Base-by-base conservation (phyloP, 2,329 filamentous ascomycete genomes). In the Phaeosphaeriaceae sp. region DNA sequence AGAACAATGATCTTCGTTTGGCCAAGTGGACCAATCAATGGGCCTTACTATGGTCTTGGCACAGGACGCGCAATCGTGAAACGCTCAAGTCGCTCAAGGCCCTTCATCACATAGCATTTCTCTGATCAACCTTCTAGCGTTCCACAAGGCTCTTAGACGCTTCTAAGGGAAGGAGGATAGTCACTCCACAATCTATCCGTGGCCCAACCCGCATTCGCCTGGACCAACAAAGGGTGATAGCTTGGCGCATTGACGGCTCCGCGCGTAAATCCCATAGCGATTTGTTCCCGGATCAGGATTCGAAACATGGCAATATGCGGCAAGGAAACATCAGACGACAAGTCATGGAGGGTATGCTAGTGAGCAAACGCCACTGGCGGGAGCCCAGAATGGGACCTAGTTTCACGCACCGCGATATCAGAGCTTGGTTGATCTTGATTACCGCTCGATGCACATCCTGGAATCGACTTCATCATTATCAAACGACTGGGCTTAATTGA, bases 41-140 rank as follows among this genome's bases (percentile, higher is more conserved):
- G 9, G 4, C 20, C 13, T 6, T 13, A 17, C 23, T 26, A 9
- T 26, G 4, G 23, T 26, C 37, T 40, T 40, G 37, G 37, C 37
- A 11, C 9, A 40, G 20, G 37, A 40, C 37, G n/a, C 37, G 23
- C 37, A 40, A 40, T 40, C 37, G 13, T 40, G 37, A 40, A 40
- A 40, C 37, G 37, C 20, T 9, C 16, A 15, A 3, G 21, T 16
- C 20, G 9, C 21, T 15, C 32, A 16, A 17, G n/a, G n/a, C 17
- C 32, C 32, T 34, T 34, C 32, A 34, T 34, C 32, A n/a, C 32
- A n/a, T 17, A 15, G n/a, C 32, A 34, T 17, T 34, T 16, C n/a
- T 17, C 17, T n/a, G n/a, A 15, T 15, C 32, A 17, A 2, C 13
- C 37, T 13, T 16, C 23, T 28, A n/a, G 20, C 37, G 34, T 20